Conservation (phyloP, 2,329 filamentous ascomycete genomes). For the Diaporthe citriasiana region DNA sequence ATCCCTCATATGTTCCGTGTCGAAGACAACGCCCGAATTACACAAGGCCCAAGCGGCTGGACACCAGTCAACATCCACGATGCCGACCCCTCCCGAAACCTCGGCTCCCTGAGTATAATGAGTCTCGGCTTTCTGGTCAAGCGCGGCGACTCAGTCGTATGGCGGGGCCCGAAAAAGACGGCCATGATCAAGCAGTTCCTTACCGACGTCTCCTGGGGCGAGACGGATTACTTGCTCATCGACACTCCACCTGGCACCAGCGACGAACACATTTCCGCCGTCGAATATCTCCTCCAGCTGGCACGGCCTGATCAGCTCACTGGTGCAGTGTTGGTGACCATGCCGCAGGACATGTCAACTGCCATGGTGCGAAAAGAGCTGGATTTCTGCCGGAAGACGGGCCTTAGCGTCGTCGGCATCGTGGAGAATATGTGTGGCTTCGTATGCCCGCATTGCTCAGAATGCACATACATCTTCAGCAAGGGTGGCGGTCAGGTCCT, state of each 20-base stretch:
- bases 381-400: constrained; percentile 91
- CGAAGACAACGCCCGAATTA: constrained; percentile 84
- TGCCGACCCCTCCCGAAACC: constrained; percentile 62
- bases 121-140: constrained; percentile 91
- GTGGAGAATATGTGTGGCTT: constrained; percentile 98
- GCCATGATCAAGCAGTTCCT: constrained; percentile 99
- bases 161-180: constrained; percentile 98
- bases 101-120: constrained; percentile 85
- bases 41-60: constrained; percentile 93
- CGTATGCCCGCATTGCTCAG: constrained; percentile 83
- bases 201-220: constrained; percentile 88
- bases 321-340: constrained; percentile 95
- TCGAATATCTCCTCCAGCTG: constrained; percentile 82
- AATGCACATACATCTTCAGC: constrained; percentile 94
- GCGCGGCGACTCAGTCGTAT: constrained; percentile 92
- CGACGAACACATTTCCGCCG: constrained; percentile 96
- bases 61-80: constrained; percentile 87
- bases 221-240: constrained; percentile 91
- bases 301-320: constrained; percentile 77
- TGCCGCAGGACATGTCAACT: constrained; percentile 93
- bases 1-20: constrained; percentile 96
- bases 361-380: constrained; percentile 95
- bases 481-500: constrained; percentile 91
- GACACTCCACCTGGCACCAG: constrained; percentile 97
- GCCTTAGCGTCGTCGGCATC: constrained; percentile 85